phyloP scores from a whole-genome alignment of 768 basidiomycete species.

The Aureoboletus auriporus region DNA sequence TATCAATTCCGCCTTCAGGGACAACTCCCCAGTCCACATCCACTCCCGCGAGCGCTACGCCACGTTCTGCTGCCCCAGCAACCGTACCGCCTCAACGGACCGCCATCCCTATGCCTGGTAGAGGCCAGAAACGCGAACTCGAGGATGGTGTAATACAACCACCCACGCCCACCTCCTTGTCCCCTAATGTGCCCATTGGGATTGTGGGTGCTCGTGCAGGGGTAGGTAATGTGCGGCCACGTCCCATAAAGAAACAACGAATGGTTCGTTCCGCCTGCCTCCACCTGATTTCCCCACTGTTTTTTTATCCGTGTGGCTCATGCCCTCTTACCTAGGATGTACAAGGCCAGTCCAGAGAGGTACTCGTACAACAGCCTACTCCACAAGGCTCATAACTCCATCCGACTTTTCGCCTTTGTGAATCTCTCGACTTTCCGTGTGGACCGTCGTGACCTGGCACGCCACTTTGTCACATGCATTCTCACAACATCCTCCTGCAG shows the following conservation, averaged over 20 bases:
- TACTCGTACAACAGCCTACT: conserved; percentile 67
- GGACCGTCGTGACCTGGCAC: conserved; percentile 6
- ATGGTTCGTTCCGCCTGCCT: conserved; percentile 45
- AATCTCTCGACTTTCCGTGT: conserved; percentile 3
- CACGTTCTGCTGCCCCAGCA: conserved; percentile 25
- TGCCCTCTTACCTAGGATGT: conserved; percentile 42
- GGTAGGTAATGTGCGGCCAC: conserved; percentile 51
- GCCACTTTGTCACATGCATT: conserved; percentile 7
- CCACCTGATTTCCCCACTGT: neutral
- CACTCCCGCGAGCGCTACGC: conserved; percentile 30
- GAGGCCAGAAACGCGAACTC: conserved; percentile 34
- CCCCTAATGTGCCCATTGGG: conserved; percentile 23
- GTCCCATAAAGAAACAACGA: conserved; percentile 73
- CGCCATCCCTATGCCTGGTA: conserved; percentile 6
- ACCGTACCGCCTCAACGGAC: conserved; percentile 24
- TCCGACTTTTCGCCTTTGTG: neutral
- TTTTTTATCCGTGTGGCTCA: conserved; percentile 3
- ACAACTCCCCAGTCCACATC: conserved; percentile 26
- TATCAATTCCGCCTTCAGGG: conserved; percentile 30
- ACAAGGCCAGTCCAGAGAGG: conserved; percentile 60
- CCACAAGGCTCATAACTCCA: conserved; percentile 56
- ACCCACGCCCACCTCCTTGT: conserved; percentile 20
- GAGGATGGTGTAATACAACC: conserved; percentile 23
- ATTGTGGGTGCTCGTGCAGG: conserved; percentile 57
- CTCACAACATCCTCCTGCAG: conserved; percentile 5